These are phyloP conservation scores for Thelonectria rubi DNA, from an alignment of 2,329 filamentous ascomycete species.

Conservation along the genomic window DNA sequence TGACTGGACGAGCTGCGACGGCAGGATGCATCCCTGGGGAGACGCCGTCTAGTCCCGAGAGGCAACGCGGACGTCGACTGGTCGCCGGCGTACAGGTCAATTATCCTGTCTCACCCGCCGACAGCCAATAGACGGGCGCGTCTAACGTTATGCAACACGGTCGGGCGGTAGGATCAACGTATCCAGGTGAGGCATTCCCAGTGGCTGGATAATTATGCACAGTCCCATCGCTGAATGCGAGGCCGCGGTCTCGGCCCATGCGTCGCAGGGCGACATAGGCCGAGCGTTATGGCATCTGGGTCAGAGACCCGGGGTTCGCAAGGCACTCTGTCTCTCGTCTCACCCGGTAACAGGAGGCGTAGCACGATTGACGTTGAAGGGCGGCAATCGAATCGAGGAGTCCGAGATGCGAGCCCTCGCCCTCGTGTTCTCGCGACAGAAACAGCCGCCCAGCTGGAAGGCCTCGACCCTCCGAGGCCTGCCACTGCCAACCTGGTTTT, in stretches of 20 bases:
- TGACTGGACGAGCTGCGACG: conserved; percentile 24
- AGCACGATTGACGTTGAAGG: conserved; percentile 11
- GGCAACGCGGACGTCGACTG: conserved; percentile 29
- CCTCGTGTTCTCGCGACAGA: conserved; percentile 23
- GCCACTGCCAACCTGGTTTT: conserved; percentile 29
- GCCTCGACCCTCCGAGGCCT: conserved; percentile 25
- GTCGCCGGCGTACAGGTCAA: conserved; percentile 31
- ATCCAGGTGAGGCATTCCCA: conserved; percentile 28
- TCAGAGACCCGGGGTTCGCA: conserved; percentile 9
- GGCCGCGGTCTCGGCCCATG: conserved; percentile 11
- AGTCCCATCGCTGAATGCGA: conserved; percentile 27
- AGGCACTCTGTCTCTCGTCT: conserved; percentile 9
- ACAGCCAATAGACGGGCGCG: conserved; percentile 32
- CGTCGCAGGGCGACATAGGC: conserved; percentile 7
- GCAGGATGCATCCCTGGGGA: conserved; percentile 36
- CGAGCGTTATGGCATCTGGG: conserved; percentile 14
- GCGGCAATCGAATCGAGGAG: conserved; percentile 24
- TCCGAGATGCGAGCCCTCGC: conserved; percentile 1
- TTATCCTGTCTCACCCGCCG: conserved; percentile 32
- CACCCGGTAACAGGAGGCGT: conserved; percentile 14
- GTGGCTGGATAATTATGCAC: conserved; percentile 31
- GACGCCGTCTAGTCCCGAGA: conserved; percentile 26
- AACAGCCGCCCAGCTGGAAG: conserved; percentile 33
- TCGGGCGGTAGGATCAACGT: conserved; percentile 39
- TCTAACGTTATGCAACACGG: conserved; percentile 34